Evolutionary conservation across 176 grass and related monocot genomes (phyloP).

Genomic region (Carex cristatella): DNA sequence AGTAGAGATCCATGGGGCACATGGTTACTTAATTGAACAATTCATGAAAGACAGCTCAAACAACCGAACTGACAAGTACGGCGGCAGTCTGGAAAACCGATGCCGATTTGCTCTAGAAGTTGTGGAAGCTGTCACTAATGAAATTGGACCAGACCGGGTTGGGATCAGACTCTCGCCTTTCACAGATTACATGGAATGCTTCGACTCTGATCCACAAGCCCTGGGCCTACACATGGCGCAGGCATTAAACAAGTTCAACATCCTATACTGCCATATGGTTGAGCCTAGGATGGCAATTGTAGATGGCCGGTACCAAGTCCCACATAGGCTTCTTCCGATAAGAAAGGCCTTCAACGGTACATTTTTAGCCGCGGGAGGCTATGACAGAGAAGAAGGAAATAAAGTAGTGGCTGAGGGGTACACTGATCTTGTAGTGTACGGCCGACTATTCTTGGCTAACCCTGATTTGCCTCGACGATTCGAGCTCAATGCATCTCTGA

Average conservation of each 20-base stretch:
- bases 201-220: constrained; percentile 37
- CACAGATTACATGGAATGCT: constrained; percentile 32
- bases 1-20: constrained; percentile 47
- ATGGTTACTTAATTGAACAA: constrained; percentile 48
- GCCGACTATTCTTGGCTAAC: constrained; percentile 38
- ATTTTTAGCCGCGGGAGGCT: constrained; percentile 35
- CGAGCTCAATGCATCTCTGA: constrained; percentile 28
- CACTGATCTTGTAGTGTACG: constrained; percentile 36
- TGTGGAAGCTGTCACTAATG: constrained; percentile 13
- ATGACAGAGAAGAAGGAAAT: constrained; percentile 39
- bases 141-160: constrained; percentile 20
- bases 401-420: constrained; percentile 31
- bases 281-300: constrained; percentile 28
- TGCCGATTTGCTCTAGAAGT: constrained; percentile 49
- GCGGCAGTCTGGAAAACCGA: constrained; percentile 28
- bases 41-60: constrained; percentile 60
- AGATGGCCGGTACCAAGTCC: constrained; percentile 20
- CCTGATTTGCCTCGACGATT: constrained; percentile 24
- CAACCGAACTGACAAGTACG: constrained; percentile 40
- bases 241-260: constrained; percentile 26
- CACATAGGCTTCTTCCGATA: constrained; percentile 26
- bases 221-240: constrained; percentile 28
- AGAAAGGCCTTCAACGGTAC: constrained; percentile 34
- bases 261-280: constrained; percentile 32
- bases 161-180: constrained; percentile 34